Conservation (phyloP, 768 basidiomycete species). For the Amanita subjunquillea region DNA sequence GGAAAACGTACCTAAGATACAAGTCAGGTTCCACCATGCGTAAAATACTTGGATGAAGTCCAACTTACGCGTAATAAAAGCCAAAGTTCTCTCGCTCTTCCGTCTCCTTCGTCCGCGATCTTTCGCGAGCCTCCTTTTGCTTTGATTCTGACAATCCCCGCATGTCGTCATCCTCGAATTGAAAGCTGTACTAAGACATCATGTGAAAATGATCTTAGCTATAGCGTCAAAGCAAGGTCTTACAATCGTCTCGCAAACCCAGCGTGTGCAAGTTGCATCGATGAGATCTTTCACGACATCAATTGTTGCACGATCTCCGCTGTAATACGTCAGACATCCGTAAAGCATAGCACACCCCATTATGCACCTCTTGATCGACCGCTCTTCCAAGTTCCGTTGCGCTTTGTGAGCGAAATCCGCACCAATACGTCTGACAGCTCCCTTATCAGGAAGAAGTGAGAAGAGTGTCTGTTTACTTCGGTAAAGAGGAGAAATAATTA, state of each 20-base stretch:
- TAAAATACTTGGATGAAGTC: not conserved
- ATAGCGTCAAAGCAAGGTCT: not conserved
- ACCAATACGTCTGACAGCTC: constrained; percentile 10
- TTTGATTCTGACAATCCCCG: not conserved
- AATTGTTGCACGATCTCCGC: constrained; percentile 6
- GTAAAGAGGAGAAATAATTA: not conserved
- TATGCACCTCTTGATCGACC: not conserved
- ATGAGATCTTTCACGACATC: constrained; percentile 17
- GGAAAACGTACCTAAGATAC: constrained; percentile 13
- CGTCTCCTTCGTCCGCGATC: not conserved
- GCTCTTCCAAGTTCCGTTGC: constrained; percentile 7
- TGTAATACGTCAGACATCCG: not conserved
- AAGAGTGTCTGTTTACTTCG: constrained; percentile 9
- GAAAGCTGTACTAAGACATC: not conserved
- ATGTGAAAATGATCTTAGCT: not conserved
- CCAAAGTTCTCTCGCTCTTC: constrained; percentile 10
- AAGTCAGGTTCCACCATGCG: not conserved
- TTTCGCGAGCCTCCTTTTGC: not conserved
- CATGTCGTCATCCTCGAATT: not conserved
- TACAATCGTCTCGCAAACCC: constrained; percentile 18
- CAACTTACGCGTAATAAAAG: constrained; percentile 11
- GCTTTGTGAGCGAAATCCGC: constrained; percentile 10
- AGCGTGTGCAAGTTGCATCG: constrained; percentile 16
- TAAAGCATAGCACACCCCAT: not conserved
- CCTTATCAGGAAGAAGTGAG: constrained; percentile 11